Percentiles rank a stretch among this genome's conserved stretches.
phyloP scores from a whole-genome alignment of 495 filamentous ascomycete species.

The Neurospora hispaniola region DNA sequence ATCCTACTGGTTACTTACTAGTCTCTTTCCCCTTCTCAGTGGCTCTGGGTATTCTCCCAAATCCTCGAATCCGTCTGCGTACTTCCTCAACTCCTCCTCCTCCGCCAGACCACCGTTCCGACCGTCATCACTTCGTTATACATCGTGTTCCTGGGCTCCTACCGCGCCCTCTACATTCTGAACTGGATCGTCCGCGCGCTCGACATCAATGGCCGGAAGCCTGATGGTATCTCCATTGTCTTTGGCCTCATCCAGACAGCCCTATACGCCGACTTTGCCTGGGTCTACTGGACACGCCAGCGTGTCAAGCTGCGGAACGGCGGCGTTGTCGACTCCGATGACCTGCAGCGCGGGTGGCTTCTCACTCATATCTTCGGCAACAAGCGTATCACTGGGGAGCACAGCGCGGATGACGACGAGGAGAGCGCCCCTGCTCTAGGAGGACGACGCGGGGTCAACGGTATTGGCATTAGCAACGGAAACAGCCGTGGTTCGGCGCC shows the following conservation, averaged over 20 bases:
- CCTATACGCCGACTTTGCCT: conserved; percentile 89
- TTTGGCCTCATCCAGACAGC: conserved; percentile 87
- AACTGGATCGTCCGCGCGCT: conserved; percentile 76
- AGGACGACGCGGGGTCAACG: conserved; percentile 13
- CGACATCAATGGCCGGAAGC: conserved; percentile 41
- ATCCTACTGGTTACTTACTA: neutral
- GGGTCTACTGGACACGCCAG: conserved; percentile 92
- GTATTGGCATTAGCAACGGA: conserved; percentile 10
- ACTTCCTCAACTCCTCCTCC: conserved; percentile 80
- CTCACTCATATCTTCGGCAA: conserved; percentile 43
- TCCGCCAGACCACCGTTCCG: conserved; percentile 88
- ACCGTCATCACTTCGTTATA: conserved; percentile 96
- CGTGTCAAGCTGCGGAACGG: conserved; percentile 87
- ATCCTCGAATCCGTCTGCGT: conserved; percentile 86
- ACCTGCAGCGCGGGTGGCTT: conserved; percentile 74
- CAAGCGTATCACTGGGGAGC: conserved; percentile 26
- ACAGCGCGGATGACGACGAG: conserved; percentile 31
- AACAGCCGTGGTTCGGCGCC: conserved; percentile 12
- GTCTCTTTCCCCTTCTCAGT: conserved; percentile 32
- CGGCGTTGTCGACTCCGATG: conserved; percentile 87
- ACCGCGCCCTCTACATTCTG: conserved; percentile 81
- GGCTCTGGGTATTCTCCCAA: conserved; percentile 75
- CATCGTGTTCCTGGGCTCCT: conserved; percentile 76
- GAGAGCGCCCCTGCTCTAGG: conserved; percentile 38
- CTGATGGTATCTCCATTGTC: conserved; percentile 63